Evolutionary conservation across 805 yeast species (phyloP).

Genomic region (Hanseniaspora thailandica): DNA sequence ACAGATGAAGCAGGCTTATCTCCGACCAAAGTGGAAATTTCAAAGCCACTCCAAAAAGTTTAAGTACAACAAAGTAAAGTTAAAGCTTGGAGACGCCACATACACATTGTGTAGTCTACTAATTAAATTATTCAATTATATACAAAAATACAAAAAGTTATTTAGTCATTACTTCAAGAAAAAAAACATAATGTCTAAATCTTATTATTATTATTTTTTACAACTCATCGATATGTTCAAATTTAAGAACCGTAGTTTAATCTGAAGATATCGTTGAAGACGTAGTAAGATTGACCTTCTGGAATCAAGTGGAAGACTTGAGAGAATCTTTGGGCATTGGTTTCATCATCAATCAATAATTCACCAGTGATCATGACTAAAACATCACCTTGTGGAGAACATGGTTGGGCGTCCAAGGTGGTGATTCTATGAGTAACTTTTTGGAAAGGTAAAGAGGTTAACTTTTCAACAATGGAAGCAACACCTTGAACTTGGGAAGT

Average conservation of each 20-base stretch:
- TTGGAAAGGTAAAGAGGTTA: constrained; percentile 77
- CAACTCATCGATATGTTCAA: neutral
- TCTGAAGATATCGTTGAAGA: constrained; percentile 93
- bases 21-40: neutral
- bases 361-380: constrained; percentile 97
- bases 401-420: constrained; percentile 96
- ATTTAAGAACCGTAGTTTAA: constrained; percentile 60
- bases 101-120: neutral
- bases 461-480: constrained; percentile 81
- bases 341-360: constrained; percentile 80
- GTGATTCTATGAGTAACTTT: constrained; percentile 89
- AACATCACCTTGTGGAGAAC: constrained; percentile 82
- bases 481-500: constrained; percentile 91
- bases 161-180: neutral
- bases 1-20: neutral
- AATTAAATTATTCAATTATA: neutral
- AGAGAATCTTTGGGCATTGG: constrained; percentile 88
- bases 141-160: too few species aligned
- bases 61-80: too few species aligned
- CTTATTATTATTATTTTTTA: too few species aligned
- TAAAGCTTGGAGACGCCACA: too few species aligned
- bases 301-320: constrained; percentile 96
- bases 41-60: too few species aligned
- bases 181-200: too few species aligned
- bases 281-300: constrained; percentile 82